phyloP scores from a whole-genome alignment of 2,329 filamentous ascomycete genomes.

The Fusarium pseudoanthophilum region DNA sequence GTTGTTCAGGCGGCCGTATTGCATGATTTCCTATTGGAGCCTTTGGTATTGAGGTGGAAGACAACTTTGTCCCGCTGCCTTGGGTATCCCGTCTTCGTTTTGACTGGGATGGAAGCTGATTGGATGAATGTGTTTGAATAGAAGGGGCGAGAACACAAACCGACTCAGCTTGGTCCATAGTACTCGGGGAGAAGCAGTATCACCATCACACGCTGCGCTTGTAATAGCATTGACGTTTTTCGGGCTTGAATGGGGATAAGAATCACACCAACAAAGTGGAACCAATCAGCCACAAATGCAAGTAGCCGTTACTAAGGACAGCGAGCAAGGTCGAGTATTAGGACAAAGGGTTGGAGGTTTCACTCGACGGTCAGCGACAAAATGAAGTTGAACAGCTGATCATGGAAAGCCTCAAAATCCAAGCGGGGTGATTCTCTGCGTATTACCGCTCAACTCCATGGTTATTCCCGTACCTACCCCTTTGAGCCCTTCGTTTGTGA shows the following conservation, averaged over 20 bases:
- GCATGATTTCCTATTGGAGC: constrained; percentile 21
- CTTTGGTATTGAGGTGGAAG: constrained; percentile 16
- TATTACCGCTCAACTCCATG: not conserved
- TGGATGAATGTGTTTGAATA: constrained; percentile 10
- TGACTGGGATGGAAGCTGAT: constrained; percentile 5
- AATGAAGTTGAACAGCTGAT: not conserved
- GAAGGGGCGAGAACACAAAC: constrained; percentile 21
- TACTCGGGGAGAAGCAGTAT: constrained; percentile 8
- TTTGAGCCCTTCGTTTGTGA: not conserved
- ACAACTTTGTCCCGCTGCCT: constrained; percentile 20
- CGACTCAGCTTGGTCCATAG: not conserved
- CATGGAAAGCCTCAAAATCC: constrained; percentile 2
- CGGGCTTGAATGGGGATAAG: not conserved
- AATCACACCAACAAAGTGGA: constrained; percentile 21
- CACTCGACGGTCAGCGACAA: not conserved
- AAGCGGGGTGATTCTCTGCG: constrained; percentile 3
- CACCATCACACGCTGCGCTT: constrained; percentile 2
- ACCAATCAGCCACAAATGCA: constrained; percentile 29
- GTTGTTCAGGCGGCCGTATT: not conserved
- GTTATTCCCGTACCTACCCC: not conserved
- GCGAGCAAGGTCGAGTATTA: not conserved
- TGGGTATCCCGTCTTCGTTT: constrained; percentile 30
- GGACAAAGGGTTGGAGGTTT: not conserved
- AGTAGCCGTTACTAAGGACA: constrained; percentile 2
- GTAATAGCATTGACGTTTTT: constrained; percentile 3